Conservation (phyloP, 78 protist genomes). For the Dictyostelium brefeldianum region DNA sequence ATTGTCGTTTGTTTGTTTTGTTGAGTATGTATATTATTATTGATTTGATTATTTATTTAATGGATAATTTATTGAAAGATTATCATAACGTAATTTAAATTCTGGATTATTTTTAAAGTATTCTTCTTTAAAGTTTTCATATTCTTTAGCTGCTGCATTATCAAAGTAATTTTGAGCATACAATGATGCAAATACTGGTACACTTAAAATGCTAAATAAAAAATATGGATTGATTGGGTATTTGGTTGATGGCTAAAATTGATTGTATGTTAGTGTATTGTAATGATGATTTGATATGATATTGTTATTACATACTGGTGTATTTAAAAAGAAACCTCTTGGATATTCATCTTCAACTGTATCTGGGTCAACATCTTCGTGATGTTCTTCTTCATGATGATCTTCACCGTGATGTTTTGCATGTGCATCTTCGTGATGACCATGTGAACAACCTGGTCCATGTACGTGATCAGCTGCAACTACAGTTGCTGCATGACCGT, state of each 20-base stretch:
- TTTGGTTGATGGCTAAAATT: background rate
- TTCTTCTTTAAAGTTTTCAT: background rate
- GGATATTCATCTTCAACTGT: background rate
- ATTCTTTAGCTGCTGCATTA: background rate
- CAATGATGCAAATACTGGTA: background rate
- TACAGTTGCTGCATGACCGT: too few relatives aligned
- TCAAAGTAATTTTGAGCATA: background rate
- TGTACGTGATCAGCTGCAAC: background rate
- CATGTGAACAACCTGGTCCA: conserved; percentile 8
- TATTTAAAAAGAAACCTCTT: conserved; percentile 25
- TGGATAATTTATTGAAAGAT: conserved; percentile 21
- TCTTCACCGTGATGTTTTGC: conserved; percentile 4
- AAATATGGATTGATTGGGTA: conserved; percentile 12
- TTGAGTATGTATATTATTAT: background rate
- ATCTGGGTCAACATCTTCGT: conserved; percentile 32
- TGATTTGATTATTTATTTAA: background rate
- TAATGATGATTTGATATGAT: background rate
- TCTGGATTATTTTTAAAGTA: conserved; percentile 15
- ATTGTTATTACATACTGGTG: conserved; percentile 3
- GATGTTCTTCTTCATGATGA: conserved; percentile 16
- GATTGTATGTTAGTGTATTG: background rate
- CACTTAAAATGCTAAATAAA: background rate
- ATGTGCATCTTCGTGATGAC: background rate
- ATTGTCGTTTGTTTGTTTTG: background rate
- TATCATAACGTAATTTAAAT: background rate